phyloP scores from a whole-genome alignment of 305 asterid species.

The Euphrasia arctica region DNA sequence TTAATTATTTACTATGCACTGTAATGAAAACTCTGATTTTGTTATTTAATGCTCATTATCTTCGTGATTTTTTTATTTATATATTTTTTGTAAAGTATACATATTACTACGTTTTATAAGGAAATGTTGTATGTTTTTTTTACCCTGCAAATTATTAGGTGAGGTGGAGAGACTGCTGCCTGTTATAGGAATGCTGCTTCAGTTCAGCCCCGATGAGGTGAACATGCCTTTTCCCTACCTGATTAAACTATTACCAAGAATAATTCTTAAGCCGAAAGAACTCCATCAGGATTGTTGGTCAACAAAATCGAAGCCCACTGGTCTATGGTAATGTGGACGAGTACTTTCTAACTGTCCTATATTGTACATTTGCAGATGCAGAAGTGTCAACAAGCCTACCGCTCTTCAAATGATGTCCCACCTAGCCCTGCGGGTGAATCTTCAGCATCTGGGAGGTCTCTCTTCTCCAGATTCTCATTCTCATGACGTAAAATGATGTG shows the following conservation, averaged over 20 bases:
- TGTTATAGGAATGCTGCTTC: constrained; percentile 95
- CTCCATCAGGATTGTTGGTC: background rate
- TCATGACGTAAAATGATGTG: constrained; percentile 32
- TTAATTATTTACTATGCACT: background rate
- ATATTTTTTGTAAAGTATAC: background rate
- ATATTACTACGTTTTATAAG: background rate
- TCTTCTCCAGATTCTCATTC: constrained; percentile 88
- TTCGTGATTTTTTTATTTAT: background rate
- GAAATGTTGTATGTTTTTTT: background rate
- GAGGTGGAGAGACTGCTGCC: constrained; percentile 98
- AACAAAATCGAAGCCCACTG: background rate
- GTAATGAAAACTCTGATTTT: background rate
- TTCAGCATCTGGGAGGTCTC: constrained; percentile 57
- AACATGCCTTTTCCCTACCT: constrained; percentile 15
- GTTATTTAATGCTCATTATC: background rate
- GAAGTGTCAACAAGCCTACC: constrained; percentile 89
- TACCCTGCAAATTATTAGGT: constrained; percentile 48
- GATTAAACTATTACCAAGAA: background rate
- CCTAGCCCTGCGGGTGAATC: constrained; percentile 72
- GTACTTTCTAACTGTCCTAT: constrained; percentile 19
- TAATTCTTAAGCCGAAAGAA: constrained; percentile 14
- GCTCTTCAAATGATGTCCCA: constrained; percentile 48
- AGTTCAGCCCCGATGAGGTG: constrained; percentile 99
- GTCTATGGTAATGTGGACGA: background rate
- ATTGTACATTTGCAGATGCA: constrained; percentile 51